Evolutionary conservation across 2,329 filamentous ascomycete genomes (phyloP).

Genomic region (Nemania sp.): DNA sequence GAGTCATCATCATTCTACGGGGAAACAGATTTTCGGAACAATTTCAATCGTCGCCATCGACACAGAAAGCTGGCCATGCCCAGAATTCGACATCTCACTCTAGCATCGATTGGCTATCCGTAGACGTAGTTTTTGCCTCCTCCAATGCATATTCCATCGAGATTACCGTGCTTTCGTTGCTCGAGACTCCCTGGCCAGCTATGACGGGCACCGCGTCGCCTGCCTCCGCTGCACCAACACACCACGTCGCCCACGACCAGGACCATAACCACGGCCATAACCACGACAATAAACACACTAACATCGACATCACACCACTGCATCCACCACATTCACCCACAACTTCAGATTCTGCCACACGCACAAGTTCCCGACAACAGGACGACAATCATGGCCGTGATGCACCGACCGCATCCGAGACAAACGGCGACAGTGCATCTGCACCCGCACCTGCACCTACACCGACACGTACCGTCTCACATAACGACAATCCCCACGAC

Average conservation of each 20-base stretch:
- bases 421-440: constrained; percentile 28
- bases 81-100: constrained; percentile 54
- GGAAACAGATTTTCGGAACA: constrained; percentile 47
- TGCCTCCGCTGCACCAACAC: constrained; percentile 46
- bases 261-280: too few relatives aligned
- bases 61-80: constrained; percentile 57
- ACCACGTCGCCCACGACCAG: constrained; percentile 33
- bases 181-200: constrained; percentile 49
- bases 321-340: neutral
- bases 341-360: neutral
- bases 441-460: too few relatives aligned
- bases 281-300: neutral
- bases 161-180: constrained; percentile 54
- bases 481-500: neutral
- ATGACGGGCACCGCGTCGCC: constrained; percentile 65
- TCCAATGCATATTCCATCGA: constrained; percentile 63
- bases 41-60: constrained; percentile 51
- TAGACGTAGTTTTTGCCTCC: constrained; percentile 59
- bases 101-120: constrained; percentile 47
- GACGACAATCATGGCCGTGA: constrained; percentile 2
- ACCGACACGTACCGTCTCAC: too few relatives aligned
- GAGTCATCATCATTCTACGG: constrained; percentile 50
- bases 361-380: too few relatives aligned
- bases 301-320: constrained; percentile 22
- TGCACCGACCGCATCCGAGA: constrained; percentile 17